A percentile compares a stretch with the other conserved stretches of the same genome.
These are phyloP conservation scores for Aspergillus aculeatinus DNA, from an alignment of 2,329 filamentous ascomycete genomes.

Conservation along the genomic window DNA sequence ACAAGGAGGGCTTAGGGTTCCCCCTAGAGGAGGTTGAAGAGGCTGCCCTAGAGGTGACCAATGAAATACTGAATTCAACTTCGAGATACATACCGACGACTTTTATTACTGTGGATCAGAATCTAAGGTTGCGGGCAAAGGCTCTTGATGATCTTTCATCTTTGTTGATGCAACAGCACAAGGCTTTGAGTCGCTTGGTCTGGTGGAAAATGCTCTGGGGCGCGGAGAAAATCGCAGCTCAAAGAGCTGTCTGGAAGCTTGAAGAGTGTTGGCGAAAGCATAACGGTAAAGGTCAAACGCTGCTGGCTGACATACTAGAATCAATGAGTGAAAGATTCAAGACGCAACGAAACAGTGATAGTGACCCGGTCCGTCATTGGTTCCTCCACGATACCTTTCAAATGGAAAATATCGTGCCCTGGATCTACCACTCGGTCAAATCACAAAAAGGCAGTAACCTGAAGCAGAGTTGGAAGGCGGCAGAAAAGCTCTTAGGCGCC, in stretches of 20 bases:
- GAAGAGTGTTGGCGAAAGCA: constrained; percentile 67
- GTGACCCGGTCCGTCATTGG: constrained; percentile 80
- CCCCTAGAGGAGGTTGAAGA: constrained; percentile 67
- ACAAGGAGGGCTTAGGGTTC: constrained; percentile 66
- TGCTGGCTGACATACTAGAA: constrained; percentile 72
- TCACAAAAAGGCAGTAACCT: constrained; percentile 64
- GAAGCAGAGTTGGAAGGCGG: constrained; percentile 50
- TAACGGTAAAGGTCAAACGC: constrained; percentile 58
- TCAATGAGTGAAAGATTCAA: constrained; percentile 76
- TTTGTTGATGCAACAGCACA: constrained; percentile 64
- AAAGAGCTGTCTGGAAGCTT: constrained; percentile 73
- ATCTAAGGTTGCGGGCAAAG: constrained; percentile 69
- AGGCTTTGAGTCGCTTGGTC: constrained; percentile 64
- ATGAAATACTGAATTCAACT: constrained; percentile 75
- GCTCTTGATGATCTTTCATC: constrained; percentile 73
- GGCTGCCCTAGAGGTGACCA: constrained; percentile 76
- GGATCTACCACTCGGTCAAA: constrained; percentile 75
- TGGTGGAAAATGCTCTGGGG: constrained; percentile 83
- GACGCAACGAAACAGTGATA: constrained; percentile 66
- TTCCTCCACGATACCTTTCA: constrained; percentile 74
- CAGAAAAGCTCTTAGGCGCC: constrained; percentile 62
- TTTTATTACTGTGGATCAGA: constrained; percentile 75
- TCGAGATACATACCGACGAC: constrained; percentile 71
- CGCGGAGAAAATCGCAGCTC: constrained; percentile 85
- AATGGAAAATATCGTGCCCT: constrained; percentile 73